Evolutionary conservation across 495 filamentous ascomycete genomes (phyloP).

Genomic region (Cercophora samala): DNA sequence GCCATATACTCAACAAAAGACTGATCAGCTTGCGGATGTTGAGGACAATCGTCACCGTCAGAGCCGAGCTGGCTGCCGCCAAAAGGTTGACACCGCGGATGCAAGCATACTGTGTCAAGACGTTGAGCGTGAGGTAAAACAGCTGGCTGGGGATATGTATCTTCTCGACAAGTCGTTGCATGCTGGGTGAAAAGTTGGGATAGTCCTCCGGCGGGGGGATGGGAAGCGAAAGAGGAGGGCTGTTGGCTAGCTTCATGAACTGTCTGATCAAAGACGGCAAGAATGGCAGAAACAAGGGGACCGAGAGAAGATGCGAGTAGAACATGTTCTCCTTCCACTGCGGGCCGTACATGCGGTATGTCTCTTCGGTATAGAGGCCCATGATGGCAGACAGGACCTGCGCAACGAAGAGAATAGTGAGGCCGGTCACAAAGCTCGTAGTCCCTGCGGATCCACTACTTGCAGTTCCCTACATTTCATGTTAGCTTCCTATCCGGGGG

Average conservation of each 20-base stretch:
- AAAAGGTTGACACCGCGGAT: constrained; percentile 93
- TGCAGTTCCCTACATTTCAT: constrained; percentile 30
- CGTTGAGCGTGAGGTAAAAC: constrained; percentile 71
- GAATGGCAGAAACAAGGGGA: constrained; percentile 64
- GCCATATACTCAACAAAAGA: constrained; percentile 80
- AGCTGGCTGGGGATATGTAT: constrained; percentile 65
- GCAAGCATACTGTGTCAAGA: constrained; percentile 88
- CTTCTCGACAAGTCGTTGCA: constrained; percentile 36
- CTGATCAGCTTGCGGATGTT: constrained; percentile 95
- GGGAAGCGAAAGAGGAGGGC: constrained; percentile 45
- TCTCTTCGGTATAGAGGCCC: constrained; percentile 88
- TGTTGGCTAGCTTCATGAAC: constrained; percentile 49
- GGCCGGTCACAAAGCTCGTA: constrained; percentile 63
- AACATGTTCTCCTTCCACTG: constrained; percentile 97
- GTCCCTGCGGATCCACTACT: constrained; percentile 28
- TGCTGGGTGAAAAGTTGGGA: constrained; percentile 23
- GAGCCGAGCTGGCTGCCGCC: constrained; percentile 76
- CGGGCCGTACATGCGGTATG: constrained; percentile 77
- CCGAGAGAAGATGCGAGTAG: constrained; percentile 77
- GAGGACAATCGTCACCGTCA: constrained; percentile 93
- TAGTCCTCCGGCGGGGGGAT: constrained; percentile 29
- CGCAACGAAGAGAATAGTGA: constrained; percentile 79
- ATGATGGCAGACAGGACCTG: constrained; percentile 90
- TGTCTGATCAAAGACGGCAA: constrained; percentile 49
- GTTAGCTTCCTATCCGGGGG: constrained; percentile 18